phyloP scores from a whole-genome alignment of 257 asterid genomes.

The Lycium ferocissimum region DNA sequence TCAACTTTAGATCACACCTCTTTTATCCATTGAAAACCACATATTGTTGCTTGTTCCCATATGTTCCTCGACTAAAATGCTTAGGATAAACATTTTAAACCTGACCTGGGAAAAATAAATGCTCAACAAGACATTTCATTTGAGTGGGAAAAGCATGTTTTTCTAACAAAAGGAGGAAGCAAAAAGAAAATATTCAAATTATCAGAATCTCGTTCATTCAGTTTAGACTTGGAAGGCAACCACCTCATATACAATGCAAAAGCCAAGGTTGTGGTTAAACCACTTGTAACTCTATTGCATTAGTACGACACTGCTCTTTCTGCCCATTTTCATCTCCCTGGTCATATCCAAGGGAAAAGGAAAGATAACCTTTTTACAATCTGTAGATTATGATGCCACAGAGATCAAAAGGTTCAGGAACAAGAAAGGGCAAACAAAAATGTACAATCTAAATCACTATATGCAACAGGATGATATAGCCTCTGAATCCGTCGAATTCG shows the following conservation, averaged over 20 bases:
- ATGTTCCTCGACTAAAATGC: conserved; percentile 5
- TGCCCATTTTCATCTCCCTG: not conserved
- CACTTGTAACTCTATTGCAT: not conserved
- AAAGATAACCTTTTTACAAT: not conserved
- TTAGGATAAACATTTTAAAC: not conserved
- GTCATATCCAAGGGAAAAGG: not conserved
- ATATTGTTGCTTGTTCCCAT: not conserved
- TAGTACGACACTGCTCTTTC: not conserved
- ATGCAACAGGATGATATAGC: not conserved
- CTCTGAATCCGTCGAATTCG: not conserved
- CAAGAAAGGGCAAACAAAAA: not conserved
- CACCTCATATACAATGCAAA: too few relatives aligned
- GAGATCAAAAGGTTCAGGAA: not conserved
- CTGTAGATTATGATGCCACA: not conserved
- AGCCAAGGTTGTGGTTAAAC: not conserved
- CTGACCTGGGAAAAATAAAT: conserved; percentile 8
- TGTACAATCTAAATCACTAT: not conserved
- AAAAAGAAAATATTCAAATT: not conserved
- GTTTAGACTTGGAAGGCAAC: too few relatives aligned
- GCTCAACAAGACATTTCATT: not conserved
- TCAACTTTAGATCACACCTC: conserved; percentile 5
- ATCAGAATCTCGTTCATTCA: too few relatives aligned
- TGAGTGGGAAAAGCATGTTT: not conserved
- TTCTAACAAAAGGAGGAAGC: not conserved
- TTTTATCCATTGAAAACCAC: not conserved